Percentiles rank a stretch among this genome's conserved stretches.
Evolutionary conservation across 1,139 yeast genomes (phyloP).

Genomic region (Blastobotrys buckinghamii): DNA sequence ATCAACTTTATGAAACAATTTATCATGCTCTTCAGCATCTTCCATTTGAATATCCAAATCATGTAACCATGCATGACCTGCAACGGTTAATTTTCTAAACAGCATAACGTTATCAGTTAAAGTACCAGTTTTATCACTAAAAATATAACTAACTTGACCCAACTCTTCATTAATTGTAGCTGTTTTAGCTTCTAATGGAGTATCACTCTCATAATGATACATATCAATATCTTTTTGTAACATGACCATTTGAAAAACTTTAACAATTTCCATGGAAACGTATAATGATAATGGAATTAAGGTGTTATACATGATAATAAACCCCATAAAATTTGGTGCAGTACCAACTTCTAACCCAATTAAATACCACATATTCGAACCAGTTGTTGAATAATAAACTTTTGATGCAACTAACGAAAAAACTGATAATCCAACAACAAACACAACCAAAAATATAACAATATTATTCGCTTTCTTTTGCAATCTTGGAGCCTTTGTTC

Average conservation of each 20-base stretch:
- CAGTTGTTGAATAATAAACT: conserved; percentile 42
- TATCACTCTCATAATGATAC: conserved; percentile 79
- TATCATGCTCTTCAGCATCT: conserved; percentile 12
- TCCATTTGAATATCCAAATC: conserved; percentile 49
- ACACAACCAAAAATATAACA: conserved; percentile 79
- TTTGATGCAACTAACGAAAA: conserved; percentile 81
- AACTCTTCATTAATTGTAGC: conserved; percentile 93
- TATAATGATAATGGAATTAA: conserved; percentile 91
- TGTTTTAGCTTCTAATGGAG: conserved; percentile 92
- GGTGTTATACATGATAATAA: conserved; percentile 94
- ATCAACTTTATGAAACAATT: conserved; percentile 7
- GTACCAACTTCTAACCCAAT: conserved; percentile 70
- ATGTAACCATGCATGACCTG: conserved; percentile 89
- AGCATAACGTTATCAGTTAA: conserved; percentile 50
- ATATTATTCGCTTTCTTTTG: conserved; percentile 78
- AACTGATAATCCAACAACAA: conserved; percentile 67
- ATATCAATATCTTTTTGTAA: conserved; percentile 90
- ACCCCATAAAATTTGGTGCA: conserved; percentile 91
- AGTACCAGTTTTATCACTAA: conserved; percentile 97
- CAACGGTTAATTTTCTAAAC: conserved; percentile 37
- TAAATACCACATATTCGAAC: conserved; percentile 61
- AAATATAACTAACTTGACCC: conserved; percentile 92
- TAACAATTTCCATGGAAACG: conserved; percentile 94
- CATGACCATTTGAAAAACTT: conserved; percentile 73
- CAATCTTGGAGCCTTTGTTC: conserved; percentile 89